phyloP scores from a whole-genome alignment of 352 stramenopile species.

The Thraustochytrium aureum region DNA sequence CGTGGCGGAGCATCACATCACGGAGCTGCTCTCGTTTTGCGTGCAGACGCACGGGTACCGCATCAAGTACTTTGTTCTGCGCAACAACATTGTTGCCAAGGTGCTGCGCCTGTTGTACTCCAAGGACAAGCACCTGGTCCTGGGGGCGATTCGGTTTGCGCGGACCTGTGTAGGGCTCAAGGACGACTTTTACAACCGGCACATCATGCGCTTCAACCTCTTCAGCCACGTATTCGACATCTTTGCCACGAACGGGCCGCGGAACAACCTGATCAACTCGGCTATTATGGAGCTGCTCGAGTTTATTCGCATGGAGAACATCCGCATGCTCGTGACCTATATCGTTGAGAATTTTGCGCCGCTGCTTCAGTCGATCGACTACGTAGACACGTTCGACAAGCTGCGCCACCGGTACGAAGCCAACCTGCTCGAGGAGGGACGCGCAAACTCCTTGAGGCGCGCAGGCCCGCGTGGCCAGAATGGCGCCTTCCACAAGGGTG shows the following conservation, averaged over 20 bases:
- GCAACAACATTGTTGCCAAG: slow-evolving; percentile 66
- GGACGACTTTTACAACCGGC: slow-evolving; percentile 80
- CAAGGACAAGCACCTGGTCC: slow-evolving; percentile 59
- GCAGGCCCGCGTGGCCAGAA: no score
- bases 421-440: slow-evolving; percentile 5
- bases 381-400: slow-evolving; percentile 39
- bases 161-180: slow-evolving; percentile 73
- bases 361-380: slow-evolving; percentile 35
- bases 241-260: slow-evolving; percentile 67
- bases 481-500: no score
- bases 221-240: slow-evolving; percentile 71
- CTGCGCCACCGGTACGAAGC: slow-evolving; percentile 27
- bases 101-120: slow-evolving; percentile 66
- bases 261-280: slow-evolving; percentile 70
- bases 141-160: slow-evolving; percentile 62
- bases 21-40: slow-evolving; percentile 73
- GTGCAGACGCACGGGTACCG: slow-evolving; percentile 72
- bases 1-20: slow-evolving; percentile 63
- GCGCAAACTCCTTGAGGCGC: no score
- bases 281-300: slow-evolving; percentile 63
- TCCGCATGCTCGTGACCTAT: slow-evolving; percentile 52
- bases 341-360: slow-evolving; percentile 53
- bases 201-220: slow-evolving; percentile 76
- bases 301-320: slow-evolving; percentile 59
- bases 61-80: slow-evolving; percentile 77